phyloP scores from a whole-genome alignment of 768 basidiomycete species.

The Pseudohyphozyma bogoriensis region DNA sequence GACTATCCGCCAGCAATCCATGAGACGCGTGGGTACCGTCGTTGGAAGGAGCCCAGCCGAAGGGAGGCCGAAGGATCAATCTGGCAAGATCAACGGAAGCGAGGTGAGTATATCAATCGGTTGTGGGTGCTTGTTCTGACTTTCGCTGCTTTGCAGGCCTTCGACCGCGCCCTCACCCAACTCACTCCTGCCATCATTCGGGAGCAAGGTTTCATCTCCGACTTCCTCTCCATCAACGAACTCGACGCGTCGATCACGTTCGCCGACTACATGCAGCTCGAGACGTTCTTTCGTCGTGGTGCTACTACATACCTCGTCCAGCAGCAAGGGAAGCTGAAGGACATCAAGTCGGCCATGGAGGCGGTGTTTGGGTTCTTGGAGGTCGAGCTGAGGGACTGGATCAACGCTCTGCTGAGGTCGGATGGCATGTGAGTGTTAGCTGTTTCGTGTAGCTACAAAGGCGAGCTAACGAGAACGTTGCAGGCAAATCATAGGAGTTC shows the following conservation, averaged over 20 bases:
- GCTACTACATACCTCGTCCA: constrained; percentile 55
- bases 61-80: constrained; percentile 45
- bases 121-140: not conserved
- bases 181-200: constrained; percentile 62
- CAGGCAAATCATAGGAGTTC: constrained; percentile 77
- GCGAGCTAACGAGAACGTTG: not conserved
- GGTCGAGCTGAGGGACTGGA: constrained; percentile 69
- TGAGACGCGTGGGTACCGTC: constrained; percentile 73
- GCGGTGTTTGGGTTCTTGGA: constrained; percentile 89
- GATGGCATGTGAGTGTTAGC: constrained; percentile 57
- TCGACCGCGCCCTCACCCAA: constrained; percentile 63
- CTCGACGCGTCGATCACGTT: constrained; percentile 61
- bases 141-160: constrained; percentile 47
- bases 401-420: constrained; percentile 63
- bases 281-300: constrained; percentile 86
- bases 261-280: constrained; percentile 87
- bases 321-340: constrained; percentile 40
- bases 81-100: constrained; percentile 51
- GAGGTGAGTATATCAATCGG: constrained; percentile 53
- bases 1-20: constrained; percentile 35
- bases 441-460: no score
- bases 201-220: constrained; percentile 78
- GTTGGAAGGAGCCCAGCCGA: constrained; percentile 49
- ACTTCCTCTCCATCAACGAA: constrained; percentile 87
- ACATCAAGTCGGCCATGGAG: constrained; percentile 77